Evolutionary conservation across 2,329 filamentous ascomycete genomes (phyloP).

Genomic region (Fusarium heterosporum): DNA sequence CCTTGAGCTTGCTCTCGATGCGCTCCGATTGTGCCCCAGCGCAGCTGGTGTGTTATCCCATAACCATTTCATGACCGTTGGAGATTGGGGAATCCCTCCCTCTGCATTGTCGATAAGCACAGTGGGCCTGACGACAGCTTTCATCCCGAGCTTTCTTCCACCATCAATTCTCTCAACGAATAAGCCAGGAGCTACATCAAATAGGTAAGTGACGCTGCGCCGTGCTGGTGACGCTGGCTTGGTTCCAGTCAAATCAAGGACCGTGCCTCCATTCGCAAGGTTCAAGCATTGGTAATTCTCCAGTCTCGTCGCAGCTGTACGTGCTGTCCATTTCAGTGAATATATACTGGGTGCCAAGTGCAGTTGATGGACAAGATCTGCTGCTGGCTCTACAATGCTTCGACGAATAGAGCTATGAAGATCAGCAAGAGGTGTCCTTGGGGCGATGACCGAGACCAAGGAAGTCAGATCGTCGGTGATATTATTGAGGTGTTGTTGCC

Average conservation of each 20-base stretch:
- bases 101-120: slow-evolving; percentile 50
- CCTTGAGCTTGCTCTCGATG: slow-evolving; percentile 39
- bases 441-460: slow-evolving; percentile 49
- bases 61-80: slow-evolving; percentile 52
- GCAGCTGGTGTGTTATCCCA: slow-evolving; percentile 47
- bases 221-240: slow-evolving; percentile 47
- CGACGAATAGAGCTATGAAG: slow-evolving; percentile 51
- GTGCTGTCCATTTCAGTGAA: slow-evolving; percentile 54
- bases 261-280: slow-evolving; percentile 49
- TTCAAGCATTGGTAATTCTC: slow-evolving; percentile 55
- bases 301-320: slow-evolving; percentile 51
- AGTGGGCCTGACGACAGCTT: slow-evolving; percentile 51
- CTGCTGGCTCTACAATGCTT: slow-evolving; percentile 52
- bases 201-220: slow-evolving; percentile 51
- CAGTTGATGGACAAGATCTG: slow-evolving; percentile 53
- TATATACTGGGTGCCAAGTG: slow-evolving; percentile 52
- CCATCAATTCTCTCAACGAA: slow-evolving; percentile 53
- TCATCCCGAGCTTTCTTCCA: slow-evolving; percentile 50
- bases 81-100: slow-evolving; percentile 43
- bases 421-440: slow-evolving; percentile 45
- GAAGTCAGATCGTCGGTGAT: slow-evolving; percentile 52
- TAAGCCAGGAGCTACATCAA: slow-evolving; percentile 53
- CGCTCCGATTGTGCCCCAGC: slow-evolving; percentile 34
- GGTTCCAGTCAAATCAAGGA: slow-evolving; percentile 49
- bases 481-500: slow-evolving; percentile 46